phyloP scores from a whole-genome alignment of 495 filamentous ascomycete species.

The Hyaloscypha variabilis region DNA sequence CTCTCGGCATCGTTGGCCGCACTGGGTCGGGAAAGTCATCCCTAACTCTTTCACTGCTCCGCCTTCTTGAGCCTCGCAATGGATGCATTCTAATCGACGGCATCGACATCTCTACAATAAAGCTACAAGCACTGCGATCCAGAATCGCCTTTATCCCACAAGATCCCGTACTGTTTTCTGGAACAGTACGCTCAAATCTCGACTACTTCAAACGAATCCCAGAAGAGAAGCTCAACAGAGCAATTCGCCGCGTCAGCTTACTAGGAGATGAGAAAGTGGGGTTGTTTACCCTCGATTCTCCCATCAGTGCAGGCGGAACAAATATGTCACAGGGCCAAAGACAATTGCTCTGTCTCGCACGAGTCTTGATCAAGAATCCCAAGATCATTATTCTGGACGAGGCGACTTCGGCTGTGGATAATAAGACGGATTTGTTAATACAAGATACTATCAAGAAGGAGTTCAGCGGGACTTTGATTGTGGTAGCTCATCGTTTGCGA shows the following conservation, averaged over 20 bases:
- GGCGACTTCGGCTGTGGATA: constrained; percentile 60
- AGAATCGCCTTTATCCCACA: constrained; percentile 64
- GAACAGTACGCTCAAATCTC: constrained; percentile 33
- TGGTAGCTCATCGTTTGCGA: constrained; percentile 88
- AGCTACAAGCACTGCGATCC: constrained; percentile 79
- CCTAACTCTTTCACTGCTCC: constrained; percentile 89
- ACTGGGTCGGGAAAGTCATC: constrained; percentile 91
- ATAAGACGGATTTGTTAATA: constrained; percentile 91
- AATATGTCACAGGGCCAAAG: constrained; percentile 23
- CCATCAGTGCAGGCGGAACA: constrained; percentile 71
- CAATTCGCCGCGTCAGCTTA: constrained; percentile 63
- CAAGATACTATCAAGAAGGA: constrained; percentile 82
- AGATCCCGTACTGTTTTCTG: constrained; percentile 41
- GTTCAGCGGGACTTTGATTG: constrained; percentile 87
- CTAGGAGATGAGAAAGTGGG: not conserved
- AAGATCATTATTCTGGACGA: constrained; percentile 72
- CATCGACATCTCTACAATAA: constrained; percentile 77
- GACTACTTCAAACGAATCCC: constrained; percentile 12
- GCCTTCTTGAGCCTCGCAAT: constrained; percentile 75
- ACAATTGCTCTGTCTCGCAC: constrained; percentile 19
- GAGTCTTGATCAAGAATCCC: constrained; percentile 39
- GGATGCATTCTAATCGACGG: constrained; percentile 85
- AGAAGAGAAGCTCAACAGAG: constrained; percentile 2
- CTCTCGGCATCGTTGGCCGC: constrained; percentile 91
- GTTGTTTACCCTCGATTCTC: constrained; percentile 31